Evolutionary conservation across 805 yeast genomes (phyloP).

Genomic region (Lachancea kluyveri): DNA sequence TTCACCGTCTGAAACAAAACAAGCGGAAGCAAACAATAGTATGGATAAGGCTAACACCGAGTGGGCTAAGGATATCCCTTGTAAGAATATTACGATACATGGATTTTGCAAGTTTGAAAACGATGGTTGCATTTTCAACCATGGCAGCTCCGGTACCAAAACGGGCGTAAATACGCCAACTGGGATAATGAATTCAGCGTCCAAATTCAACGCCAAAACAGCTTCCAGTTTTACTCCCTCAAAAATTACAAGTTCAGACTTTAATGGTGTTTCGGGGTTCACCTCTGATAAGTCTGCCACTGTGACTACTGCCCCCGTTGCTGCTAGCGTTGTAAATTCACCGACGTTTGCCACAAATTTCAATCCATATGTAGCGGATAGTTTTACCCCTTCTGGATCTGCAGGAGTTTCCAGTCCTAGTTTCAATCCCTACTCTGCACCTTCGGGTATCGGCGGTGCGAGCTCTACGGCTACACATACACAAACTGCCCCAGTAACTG

Average conservation of each 20-base stretch:
- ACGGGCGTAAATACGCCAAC: too few species aligned
- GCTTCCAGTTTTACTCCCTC: slow-evolving; percentile 51
- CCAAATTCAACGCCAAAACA: slow-evolving; percentile 46
- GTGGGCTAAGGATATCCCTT: slow-evolving; percentile 69
- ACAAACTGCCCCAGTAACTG: too few species aligned
- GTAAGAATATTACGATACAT: slow-evolving; percentile 77
- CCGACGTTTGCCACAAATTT: slow-evolving; percentile 19
- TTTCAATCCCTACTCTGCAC: slow-evolving; percentile 8
- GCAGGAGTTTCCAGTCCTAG: slow-evolving; percentile 12
- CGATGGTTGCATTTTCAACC: slow-evolving; percentile 81
- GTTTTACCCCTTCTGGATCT: slow-evolving; percentile 25
- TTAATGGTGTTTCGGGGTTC: not conserved
- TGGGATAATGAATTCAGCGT: not conserved
- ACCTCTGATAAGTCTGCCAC: not conserved
- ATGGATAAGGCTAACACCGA: slow-evolving; percentile 33
- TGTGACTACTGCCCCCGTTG: not conserved
- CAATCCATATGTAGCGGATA: slow-evolving; percentile 28
- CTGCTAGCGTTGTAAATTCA: slow-evolving; percentile 3
- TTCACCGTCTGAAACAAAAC: too few species aligned
- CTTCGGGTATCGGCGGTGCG: too few species aligned
- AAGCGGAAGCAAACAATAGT: too few species aligned
- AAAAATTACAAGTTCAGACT: slow-evolving; percentile 3
- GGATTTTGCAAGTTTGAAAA: slow-evolving; percentile 85
- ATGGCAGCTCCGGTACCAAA: too few species aligned
- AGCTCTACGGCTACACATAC: too few species aligned